Conservation (phyloP, 768 basidiomycete genomes). For the Vishniacozyma victoriae region DNA sequence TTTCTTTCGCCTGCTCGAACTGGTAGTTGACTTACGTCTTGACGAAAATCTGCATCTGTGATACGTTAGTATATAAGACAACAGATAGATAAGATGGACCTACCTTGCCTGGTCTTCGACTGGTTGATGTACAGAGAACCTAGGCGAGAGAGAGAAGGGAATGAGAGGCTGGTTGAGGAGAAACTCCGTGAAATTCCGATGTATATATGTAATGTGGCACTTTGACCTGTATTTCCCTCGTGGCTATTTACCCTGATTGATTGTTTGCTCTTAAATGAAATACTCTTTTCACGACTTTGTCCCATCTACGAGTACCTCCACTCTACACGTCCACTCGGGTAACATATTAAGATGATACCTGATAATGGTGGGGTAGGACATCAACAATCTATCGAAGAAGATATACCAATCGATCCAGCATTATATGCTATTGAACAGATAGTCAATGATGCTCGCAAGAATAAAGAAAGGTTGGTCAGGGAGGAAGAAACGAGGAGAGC, state of each 20-base stretch:
- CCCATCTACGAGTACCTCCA: no score
- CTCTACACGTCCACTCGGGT: no score
- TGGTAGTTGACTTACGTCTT: constrained; percentile 29
- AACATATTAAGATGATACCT: no score
- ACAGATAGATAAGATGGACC: background rate
- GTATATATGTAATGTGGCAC: no score
- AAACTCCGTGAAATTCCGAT: background rate
- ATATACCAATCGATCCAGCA: constrained; percentile 25
- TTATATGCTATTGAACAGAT: constrained; percentile 28
- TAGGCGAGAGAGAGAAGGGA: background rate
- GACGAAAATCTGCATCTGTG: constrained; percentile 43
- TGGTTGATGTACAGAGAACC: background rate
- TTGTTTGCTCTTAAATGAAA: no score
- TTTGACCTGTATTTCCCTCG: no score
- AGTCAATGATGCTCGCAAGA: constrained; percentile 27
- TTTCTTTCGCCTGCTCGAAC: background rate
- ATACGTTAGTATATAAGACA: background rate
- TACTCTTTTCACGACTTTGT: no score
- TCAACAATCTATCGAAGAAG: no score
- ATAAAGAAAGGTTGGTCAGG: constrained; percentile 4
- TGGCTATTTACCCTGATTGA: no score
- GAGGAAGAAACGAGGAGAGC: background rate
- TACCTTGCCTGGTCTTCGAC: background rate
- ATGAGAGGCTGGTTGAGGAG: background rate
- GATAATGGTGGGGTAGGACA: no score